Base-by-base conservation (phyloP, 2,329 filamentous ascomycete genomes). In the Rhynchosporium secalis region DNA sequence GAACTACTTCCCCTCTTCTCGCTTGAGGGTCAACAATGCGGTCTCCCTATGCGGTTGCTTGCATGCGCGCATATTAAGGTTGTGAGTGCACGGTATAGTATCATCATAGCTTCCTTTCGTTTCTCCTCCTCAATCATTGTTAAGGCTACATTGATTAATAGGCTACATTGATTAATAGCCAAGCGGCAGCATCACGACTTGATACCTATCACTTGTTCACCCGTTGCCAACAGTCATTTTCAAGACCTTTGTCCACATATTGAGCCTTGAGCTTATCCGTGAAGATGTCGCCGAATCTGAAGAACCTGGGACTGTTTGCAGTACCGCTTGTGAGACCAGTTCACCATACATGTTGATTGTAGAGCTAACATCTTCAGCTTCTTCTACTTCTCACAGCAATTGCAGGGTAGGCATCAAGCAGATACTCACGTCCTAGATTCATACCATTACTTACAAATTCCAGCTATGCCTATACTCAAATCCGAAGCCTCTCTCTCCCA, bases 391-490 rank as follows among this genome's bases (percentile, higher is more conserved):
- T 73, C 43, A 72, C 66, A 54, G 69, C 62, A 20, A 58, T 72
- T 33, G 71, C 72, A 41, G 69, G 70, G 72, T 72, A 65, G 33
- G 33, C 33, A 20, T 36, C 2, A 6, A 61, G 36, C 40, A 36
- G 6, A 9, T 15, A 46, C 49, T 20, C 13, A 51, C n/a, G 29
- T 46, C 20, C 20, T 5, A 20, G 29, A 13, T 29, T 47, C 29
- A 36, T 54, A 20, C 4, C 9, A 26, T 29, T 26, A 65, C 62
- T 65, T 13, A 63, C 58, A n/a, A 1, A 20, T 48, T 12, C 8
- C 33, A 72, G 72, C 52, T 73, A 72, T 62, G 67, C 70, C 9
- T 71, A 67, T 61, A 67, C 65, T 3, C 69, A 71, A 63, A 73
- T 73, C 47, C 65, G 68, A 45, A 58, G 47, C 46, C 68, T 74